phyloP scores from a whole-genome alignment of 768 basidiomycete genomes.

The Trametes cubensis region DNA sequence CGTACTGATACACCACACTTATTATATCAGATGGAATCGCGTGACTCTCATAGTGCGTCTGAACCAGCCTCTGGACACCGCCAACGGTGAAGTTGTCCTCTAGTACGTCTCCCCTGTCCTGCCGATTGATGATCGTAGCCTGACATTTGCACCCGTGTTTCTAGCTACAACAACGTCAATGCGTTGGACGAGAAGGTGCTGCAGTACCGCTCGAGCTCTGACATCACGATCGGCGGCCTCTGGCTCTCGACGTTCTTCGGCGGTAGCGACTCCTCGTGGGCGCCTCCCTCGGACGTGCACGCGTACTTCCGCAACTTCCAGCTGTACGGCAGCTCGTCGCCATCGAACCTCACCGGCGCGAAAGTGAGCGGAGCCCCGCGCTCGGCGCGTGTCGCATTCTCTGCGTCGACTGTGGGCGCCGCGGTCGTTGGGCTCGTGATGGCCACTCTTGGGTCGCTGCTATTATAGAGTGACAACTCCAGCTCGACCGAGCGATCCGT shows the following conservation, averaged over 20 bases:
- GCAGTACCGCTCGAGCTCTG: constrained; percentile 59
- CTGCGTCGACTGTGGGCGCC: constrained; percentile 6
- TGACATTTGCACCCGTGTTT: background rate
- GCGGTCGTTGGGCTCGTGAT: background rate
- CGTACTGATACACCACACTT: background rate
- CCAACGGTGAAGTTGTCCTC: constrained; percentile 74
- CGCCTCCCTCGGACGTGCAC: constrained; percentile 64
- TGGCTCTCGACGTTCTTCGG: constrained; percentile 90
- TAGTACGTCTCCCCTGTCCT: constrained; percentile 58
- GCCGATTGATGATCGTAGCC: constrained; percentile 1
- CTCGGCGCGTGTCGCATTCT: background rate
- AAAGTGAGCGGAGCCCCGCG: constrained; percentile 24
- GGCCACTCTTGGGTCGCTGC: constrained; percentile 3
- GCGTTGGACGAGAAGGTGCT: constrained; percentile 63
- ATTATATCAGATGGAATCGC: constrained; percentile 58
- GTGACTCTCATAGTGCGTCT: constrained; percentile 77
- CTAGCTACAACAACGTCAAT: constrained; percentile 69
- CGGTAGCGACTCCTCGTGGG: constrained; percentile 73
- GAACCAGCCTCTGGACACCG: constrained; percentile 64
- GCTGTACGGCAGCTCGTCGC: constrained; percentile 57
- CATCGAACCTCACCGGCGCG: constrained; percentile 45
- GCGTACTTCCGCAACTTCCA: constrained; percentile 79
- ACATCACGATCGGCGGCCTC: constrained; percentile 63
- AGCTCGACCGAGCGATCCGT: background rate
- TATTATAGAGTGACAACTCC: background rate